Evolutionary conservation across 2,329 filamentous ascomycete species (phyloP).

Genomic region (Colletotrichum neosansevieriae): DNA sequence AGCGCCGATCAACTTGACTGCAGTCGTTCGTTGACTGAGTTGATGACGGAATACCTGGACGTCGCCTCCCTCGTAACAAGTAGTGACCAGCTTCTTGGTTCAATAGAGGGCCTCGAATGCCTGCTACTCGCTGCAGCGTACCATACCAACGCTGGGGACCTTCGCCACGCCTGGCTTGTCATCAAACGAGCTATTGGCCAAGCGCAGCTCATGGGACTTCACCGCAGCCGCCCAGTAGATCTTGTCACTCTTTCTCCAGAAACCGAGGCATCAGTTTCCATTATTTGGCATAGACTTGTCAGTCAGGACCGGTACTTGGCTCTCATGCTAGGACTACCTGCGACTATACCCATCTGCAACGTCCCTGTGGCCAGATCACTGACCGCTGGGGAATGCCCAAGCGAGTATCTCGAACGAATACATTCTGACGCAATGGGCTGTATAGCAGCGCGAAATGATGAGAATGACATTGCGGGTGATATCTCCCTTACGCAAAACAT

Average conservation of each 20-base stretch:
- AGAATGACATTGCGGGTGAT: conserved; percentile 37
- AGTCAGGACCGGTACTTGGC: conserved; percentile 51
- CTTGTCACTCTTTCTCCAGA: not conserved
- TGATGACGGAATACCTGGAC: conserved; percentile 47
- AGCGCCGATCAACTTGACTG: conserved; percentile 31
- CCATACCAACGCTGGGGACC: conserved; percentile 53
- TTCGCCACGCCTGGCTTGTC: conserved; percentile 54
- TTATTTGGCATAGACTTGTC: conserved; percentile 53
- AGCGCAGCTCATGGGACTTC: conserved; percentile 57
- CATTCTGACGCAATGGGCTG: conserved; percentile 16
- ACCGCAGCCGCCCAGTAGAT: conserved; percentile 43
- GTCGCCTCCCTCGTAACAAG: conserved; percentile 46
- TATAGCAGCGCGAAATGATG: conserved; percentile 51
- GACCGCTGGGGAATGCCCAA: not conserved
- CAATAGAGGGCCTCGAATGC: conserved; percentile 56
- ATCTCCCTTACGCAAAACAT: conserved; percentile 43
- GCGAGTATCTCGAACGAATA: conserved; percentile 10
- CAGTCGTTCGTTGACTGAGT: conserved; percentile 42
- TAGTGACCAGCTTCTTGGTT: conserved; percentile 52
- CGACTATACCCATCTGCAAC: conserved; percentile 39
- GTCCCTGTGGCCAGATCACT: not conserved
- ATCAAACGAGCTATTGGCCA: conserved; percentile 52
- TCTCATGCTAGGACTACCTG: conserved; percentile 55
- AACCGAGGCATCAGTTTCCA: conserved; percentile 25
- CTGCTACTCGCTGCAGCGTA: conserved; percentile 56